Base-by-base conservation (phyloP, 2,329 filamentous ascomycete species). In the Aspergillus unguis region DNA sequence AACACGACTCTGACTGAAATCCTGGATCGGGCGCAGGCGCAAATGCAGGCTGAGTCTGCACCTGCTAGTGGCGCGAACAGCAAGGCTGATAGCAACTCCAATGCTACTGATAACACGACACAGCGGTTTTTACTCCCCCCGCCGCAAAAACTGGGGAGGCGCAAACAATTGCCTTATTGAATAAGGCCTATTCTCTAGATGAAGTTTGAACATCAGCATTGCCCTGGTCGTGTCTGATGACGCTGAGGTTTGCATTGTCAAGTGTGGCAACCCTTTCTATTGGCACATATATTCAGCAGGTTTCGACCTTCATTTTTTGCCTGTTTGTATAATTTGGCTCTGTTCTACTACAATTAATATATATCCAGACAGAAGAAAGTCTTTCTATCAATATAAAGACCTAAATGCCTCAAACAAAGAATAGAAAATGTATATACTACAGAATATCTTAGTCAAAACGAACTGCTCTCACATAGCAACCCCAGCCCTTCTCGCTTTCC, bases 1-100 rank as follows among this genome's bases (percentile, higher is more conserved):
- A 64, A 68, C 44, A 71, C 69, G 5, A 71, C 67, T 0, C 72
- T 74, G 28, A 53, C 48, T 8, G 42, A 51, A 31, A 51, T 57
- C 28, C 31, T 52, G 23, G 49, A 55, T 26, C 44, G 32, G 25
- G 53, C 41, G 7, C 49, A 33, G 31, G 40, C 49, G 29, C 32
- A 32, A 45, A 35, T 45, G 35, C 53, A 27, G 45, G 40, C 40
- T 7, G 29, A 32, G 17, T 33, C 41, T 3, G 25, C 17, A 10
- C 7, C 23, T 25, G 17, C n/a, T 11, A 37, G 42, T 10, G 36
- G 36, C 3, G 44, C 35, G 11, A 53, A 45, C 35, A 44, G 35
- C 17, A 52, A 46, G 11, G 42, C 37, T 11, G 28, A 33, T 36
- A 47, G 41, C 29, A 36, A 17, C 17, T 17, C 17, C 17, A 17